Conservation (phyloP, 345 rosid species). For the Gossypium turneri region DNA sequence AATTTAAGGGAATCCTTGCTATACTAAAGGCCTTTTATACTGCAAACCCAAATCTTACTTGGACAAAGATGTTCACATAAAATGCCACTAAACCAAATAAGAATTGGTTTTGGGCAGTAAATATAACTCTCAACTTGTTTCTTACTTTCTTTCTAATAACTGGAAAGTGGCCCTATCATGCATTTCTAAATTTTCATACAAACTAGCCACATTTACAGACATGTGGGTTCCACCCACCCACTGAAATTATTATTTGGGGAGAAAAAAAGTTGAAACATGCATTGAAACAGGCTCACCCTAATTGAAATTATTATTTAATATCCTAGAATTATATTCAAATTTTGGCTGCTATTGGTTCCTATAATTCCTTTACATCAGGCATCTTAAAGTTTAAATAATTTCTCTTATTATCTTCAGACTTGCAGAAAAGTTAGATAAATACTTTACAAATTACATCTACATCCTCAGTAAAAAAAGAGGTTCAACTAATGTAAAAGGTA, state of each 20-base stretch:
- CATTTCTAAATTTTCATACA: background rate
- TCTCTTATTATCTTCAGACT: background rate
- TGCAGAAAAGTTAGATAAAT: background rate
- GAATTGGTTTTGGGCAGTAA: background rate
- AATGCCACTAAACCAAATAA: background rate
- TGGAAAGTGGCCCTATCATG: background rate
- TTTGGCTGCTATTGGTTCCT: background rate
- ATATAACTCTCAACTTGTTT: background rate
- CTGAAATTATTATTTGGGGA: background rate
- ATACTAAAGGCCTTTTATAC: background rate
- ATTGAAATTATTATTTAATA: background rate
- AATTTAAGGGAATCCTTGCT: background rate
- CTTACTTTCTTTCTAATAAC: background rate
- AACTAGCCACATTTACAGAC: background rate
- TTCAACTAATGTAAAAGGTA: background rate
- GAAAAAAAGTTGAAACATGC: background rate
- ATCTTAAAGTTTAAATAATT: background rate
- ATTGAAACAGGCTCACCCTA: background rate
- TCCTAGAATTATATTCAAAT: background rate
- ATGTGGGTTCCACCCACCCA: background rate
- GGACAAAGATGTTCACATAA: background rate
- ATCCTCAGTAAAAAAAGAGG: background rate
- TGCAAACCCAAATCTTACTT: background rate
- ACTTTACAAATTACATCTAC: too few species aligned
- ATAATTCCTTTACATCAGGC: background rate